Evolutionary conservation across 345 rosid genomes (phyloP).

Genomic region (Combretum micranthum): DNA sequence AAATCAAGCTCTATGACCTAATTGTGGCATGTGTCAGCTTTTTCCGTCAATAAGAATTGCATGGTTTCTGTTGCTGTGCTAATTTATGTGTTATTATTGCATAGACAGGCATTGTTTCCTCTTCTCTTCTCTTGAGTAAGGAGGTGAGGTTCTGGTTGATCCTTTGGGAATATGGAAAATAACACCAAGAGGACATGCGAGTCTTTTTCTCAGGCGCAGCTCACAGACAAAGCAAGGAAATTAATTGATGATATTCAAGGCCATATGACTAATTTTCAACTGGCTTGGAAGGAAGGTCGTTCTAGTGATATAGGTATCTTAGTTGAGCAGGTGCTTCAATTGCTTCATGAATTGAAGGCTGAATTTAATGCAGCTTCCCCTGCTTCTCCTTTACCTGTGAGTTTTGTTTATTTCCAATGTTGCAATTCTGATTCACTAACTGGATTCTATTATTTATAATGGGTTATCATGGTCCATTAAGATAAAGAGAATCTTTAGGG

Average conservation of each 20-base stretch:
- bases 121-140: too few relatives aligned
- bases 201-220: conserved; percentile 37
- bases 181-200: conserved; percentile 35
- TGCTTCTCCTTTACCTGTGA: conserved; percentile 54
- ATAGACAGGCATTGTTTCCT: too few relatives aligned
- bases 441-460: neutral
- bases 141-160: too few relatives aligned
- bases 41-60: too few relatives aligned
- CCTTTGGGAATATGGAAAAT: conserved; percentile 4
- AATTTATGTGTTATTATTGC: too few relatives aligned
- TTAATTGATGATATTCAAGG: conserved; percentile 52
- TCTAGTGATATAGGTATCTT: conserved; percentile 38
- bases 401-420: conserved; percentile 2
- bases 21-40: too few relatives aligned
- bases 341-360: conserved; percentile 62
- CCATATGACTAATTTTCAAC: conserved; percentile 46
- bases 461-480: too few relatives aligned
- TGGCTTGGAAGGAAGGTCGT: conserved; percentile 59
- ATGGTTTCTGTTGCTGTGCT: too few relatives aligned
- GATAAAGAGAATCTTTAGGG: too few relatives aligned
- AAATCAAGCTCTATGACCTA: too few relatives aligned
- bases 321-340: conserved; percentile 63
- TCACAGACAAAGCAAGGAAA: conserved; percentile 54
- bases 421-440: neutral
- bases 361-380: conserved; percentile 65